Conservation (phyloP, 768 basidiomycete genomes). For the Leccinum rimulosum region DNA sequence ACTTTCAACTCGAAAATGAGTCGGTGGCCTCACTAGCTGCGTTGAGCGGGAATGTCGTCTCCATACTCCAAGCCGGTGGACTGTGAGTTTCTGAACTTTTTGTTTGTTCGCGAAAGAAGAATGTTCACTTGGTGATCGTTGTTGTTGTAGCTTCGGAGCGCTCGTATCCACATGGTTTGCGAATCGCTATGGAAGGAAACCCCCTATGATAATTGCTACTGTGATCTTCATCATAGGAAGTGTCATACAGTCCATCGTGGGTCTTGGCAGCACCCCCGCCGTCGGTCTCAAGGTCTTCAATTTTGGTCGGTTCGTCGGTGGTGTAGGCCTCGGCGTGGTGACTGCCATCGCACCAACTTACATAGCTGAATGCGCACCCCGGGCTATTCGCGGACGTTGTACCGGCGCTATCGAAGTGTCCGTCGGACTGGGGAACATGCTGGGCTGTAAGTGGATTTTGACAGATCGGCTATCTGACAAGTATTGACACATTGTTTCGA, state of each 20-base stretch:
- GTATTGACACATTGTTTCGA: background rate
- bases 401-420: conserved; percentile 33
- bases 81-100: conserved; percentile 25
- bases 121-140: background rate
- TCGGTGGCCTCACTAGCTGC: conserved; percentile 24
- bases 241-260: conserved; percentile 33
- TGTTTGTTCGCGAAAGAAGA: background rate
- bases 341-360: conserved; percentile 37
- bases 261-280: conserved; percentile 28
- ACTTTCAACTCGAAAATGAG: conserved; percentile 32
- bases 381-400: conserved; percentile 37
- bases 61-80: conserved; percentile 36
- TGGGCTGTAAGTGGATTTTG: conserved; percentile 29
- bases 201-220: conserved; percentile 30
- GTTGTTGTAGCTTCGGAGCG: conserved; percentile 21
- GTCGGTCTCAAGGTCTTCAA: conserved; percentile 31
- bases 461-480: background rate
- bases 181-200: conserved; percentile 35
- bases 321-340: conserved; percentile 44
- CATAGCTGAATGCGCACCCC: conserved; percentile 38
- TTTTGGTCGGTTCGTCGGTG: conserved; percentile 44
- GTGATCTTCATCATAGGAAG: conserved; percentile 35
- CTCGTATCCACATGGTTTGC: conserved; percentile 28
- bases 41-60: conserved; percentile 38
- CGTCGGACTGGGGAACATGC: conserved; percentile 35